These are phyloP conservation scores for Firmiana major DNA, from an alignment of 345 rosid genomes.

Conservation along the genomic window DNA sequence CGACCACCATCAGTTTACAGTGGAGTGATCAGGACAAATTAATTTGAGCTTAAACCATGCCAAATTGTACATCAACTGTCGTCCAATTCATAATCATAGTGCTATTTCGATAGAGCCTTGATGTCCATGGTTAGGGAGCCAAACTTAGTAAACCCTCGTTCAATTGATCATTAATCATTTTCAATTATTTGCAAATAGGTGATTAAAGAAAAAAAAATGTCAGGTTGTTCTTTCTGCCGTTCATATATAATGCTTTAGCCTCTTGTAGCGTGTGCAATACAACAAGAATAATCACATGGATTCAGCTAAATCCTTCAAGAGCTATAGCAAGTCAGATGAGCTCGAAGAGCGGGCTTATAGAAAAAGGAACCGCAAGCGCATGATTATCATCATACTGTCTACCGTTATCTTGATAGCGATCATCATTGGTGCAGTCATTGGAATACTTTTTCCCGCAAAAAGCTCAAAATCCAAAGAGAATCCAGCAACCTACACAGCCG, in stretches of 20 bases:
- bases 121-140: neutral
- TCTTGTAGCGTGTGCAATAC: neutral
- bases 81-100: neutral
- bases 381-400: slow-evolving; percentile 15
- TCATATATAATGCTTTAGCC: neutral
- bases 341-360: slow-evolving; percentile 21
- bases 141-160: neutral
- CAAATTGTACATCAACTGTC: neutral
- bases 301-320: slow-evolving; percentile 3
- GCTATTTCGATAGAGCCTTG: neutral
- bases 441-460: neutral
- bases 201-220: neutral
- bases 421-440: slow-evolving; percentile 6
- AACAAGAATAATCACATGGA: neutral
- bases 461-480: neutral
- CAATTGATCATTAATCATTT: neutral
- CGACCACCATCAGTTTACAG: too few relatives aligned
- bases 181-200: neutral
- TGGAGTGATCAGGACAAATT: neutral
- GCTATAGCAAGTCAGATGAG: slow-evolving; percentile 10
- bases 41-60: neutral
- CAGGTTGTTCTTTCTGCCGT: neutral
- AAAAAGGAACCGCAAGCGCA: slow-evolving; percentile 21
- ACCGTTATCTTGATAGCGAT: slow-evolving; percentile 10
- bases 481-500: neutral